Evolutionary conservation across 2,329 filamentous ascomycete genomes (phyloP).

Genomic region (Calonectria ilicicola): DNA sequence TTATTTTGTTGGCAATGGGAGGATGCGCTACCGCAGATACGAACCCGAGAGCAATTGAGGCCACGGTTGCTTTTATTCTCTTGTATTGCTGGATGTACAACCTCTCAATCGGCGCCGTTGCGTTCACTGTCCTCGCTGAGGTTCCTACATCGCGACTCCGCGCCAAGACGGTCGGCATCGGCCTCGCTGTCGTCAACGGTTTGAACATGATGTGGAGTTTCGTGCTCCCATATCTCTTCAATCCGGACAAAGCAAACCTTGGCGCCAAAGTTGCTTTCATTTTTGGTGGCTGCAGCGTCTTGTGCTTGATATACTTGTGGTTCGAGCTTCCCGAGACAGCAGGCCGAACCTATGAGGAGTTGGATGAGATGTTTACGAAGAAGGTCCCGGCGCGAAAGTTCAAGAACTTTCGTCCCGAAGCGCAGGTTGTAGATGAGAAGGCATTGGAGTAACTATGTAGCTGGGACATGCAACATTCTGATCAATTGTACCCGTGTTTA

Average conservation of each 20-base stretch:
- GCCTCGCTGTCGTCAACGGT: constrained; percentile 16
- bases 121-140: constrained; percentile 53
- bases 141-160: constrained; percentile 52
- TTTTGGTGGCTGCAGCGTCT: constrained; percentile 25
- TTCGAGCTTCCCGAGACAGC: constrained; percentile 34
- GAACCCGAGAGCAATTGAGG: constrained; percentile 33
- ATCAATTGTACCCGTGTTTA: too few relatives aligned
- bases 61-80: constrained; percentile 50
- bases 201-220: constrained; percentile 31
- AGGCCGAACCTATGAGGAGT: constrained; percentile 31
- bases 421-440: not conserved
- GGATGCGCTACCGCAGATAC: constrained; percentile 45
- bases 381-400: constrained; percentile 23
- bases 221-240: constrained; percentile 31
- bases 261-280: constrained; percentile 28
- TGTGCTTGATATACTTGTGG: constrained; percentile 24
- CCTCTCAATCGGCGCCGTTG: constrained; percentile 54
- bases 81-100: constrained; percentile 54
- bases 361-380: constrained; percentile 32
- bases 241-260: constrained; percentile 28
- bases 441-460: not conserved
- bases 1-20: constrained; percentile 51
- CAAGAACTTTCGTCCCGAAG: constrained; percentile 23
- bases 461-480: too few relatives aligned
- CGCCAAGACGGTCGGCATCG: constrained; percentile 51